phyloP scores from a whole-genome alignment of 139 green algal genomes.

The Spirogloea muscicola region DNA sequence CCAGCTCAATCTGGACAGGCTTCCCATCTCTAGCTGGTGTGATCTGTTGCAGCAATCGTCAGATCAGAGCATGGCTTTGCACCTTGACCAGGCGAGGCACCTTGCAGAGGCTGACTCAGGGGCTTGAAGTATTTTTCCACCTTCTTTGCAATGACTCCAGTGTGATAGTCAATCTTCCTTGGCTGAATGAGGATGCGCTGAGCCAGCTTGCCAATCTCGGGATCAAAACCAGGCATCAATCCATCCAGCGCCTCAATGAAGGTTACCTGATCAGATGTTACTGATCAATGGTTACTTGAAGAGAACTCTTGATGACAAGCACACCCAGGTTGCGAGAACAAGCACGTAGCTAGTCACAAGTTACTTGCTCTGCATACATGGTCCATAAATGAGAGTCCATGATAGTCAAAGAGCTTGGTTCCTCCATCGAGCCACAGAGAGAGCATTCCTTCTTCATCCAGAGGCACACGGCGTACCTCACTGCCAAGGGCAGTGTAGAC shows the following conservation, averaged over 20 bases:
- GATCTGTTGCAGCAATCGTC: constrained; percentile 36
- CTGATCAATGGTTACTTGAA: not conserved
- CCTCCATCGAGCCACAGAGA: no score
- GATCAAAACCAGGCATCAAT: constrained; percentile 98
- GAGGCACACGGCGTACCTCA: constrained; percentile 32
- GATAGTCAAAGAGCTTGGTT: no score
- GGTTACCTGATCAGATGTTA: constrained; percentile 90
- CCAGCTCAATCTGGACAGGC: constrained; percentile 94
- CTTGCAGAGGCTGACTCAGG: no score
- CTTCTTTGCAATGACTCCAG: constrained; percentile 76
- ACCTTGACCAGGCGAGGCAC: no score
- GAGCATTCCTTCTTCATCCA: no score
- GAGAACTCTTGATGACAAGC: no score
- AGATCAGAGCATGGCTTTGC: not conserved
- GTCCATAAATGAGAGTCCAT: no score
- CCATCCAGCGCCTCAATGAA: constrained; percentile 97
- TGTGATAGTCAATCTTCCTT: constrained; percentile 88
- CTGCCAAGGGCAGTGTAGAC: constrained; percentile 93
- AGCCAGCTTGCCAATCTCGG: constrained; percentile 86
- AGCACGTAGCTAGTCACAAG: no score
- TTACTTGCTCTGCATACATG: no score
- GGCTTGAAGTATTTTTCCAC: no score
- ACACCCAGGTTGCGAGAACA: no score
- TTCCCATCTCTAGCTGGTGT: constrained; percentile 57
- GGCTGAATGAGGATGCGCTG: constrained; percentile 89